Percentiles rank a stretch among this genome's conserved stretches.
These are phyloP conservation scores for Lactifluus pinguis DNA, from an alignment of 768 basidiomycete genomes.

Conservation along the genomic window DNA sequence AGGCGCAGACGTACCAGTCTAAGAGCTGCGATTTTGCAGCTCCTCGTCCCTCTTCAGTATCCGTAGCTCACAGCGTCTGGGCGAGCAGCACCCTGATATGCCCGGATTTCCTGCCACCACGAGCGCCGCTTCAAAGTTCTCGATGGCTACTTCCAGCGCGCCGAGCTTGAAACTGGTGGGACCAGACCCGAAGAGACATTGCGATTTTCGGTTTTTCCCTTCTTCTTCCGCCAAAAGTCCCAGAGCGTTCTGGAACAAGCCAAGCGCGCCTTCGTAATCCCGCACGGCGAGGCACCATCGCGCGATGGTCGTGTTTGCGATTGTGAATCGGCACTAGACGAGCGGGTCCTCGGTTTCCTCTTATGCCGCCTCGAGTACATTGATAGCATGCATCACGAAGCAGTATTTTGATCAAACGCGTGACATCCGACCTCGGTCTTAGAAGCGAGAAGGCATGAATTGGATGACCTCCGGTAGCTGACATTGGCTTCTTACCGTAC, in stretches of 20 bases:
- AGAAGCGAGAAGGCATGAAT: no score
- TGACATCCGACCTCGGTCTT: no score
- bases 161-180: conserved; percentile 60
- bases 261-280: conserved; percentile 51
- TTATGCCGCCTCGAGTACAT: conserved; percentile 75
- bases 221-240: conserved; percentile 49
- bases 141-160: conserved; percentile 53
- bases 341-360: conserved; percentile 76
- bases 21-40: conserved; percentile 70
- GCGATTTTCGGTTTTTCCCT: conserved; percentile 34
- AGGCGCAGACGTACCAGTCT: conserved; percentile 52
- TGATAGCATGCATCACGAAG: conserved; percentile 39
- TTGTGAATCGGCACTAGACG: conserved; percentile 69
- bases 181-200: conserved; percentile 63
- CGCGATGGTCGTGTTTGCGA: conserved; percentile 76
- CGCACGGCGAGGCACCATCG: conserved; percentile 57
- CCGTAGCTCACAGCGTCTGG: conserved; percentile 76
- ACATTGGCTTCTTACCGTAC: no score
- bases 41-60: conserved; percentile 66
- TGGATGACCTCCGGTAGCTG: no score
- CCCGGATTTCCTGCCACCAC: conserved; percentile 46
- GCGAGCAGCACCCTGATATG: conserved; percentile 72
- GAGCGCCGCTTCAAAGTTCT: conserved; percentile 58
- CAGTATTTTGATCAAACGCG: no score
- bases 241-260: conserved; percentile 62